phyloP scores from a whole-genome alignment of 768 basidiomycete species.

The Trametes meyenii region DNA sequence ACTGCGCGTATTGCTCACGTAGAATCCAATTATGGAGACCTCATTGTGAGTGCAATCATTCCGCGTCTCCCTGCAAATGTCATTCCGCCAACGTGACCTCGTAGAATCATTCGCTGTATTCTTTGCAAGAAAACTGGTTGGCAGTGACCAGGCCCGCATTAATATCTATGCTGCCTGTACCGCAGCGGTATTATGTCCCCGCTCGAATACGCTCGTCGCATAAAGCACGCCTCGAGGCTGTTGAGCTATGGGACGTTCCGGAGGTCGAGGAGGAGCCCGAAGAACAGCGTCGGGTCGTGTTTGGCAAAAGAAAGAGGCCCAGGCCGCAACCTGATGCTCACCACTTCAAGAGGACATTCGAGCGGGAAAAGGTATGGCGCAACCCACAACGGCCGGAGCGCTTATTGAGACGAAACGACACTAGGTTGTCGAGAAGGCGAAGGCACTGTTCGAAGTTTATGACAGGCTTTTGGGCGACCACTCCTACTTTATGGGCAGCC shows the following conservation, averaged over 20 bases:
- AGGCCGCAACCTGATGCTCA: conserved; percentile 38
- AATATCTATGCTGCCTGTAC: conserved; percentile 59
- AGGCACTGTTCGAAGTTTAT: conserved; percentile 59
- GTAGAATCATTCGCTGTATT: conserved; percentile 68
- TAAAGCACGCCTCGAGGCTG: conserved; percentile 58
- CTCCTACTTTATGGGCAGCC: conserved; percentile 42
- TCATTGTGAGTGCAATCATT: conserved; percentile 56
- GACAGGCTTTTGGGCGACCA: conserved; percentile 53
- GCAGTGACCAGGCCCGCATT: conserved; percentile 57
- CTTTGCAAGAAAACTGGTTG: conserved; percentile 63
- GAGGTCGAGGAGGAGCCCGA: conserved; percentile 45
- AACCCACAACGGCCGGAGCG: background rate
- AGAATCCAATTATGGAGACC: conserved; percentile 66
- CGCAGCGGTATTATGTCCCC: conserved; percentile 77
- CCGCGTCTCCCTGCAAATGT: background rate
- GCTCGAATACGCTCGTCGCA: conserved; percentile 59
- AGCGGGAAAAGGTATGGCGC: conserved; percentile 58
- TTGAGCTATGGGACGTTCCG: conserved; percentile 61
- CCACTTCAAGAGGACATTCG: conserved; percentile 58
- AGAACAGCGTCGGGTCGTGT: conserved; percentile 41
- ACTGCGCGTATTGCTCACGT: conserved; percentile 69
- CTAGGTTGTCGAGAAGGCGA: conserved; percentile 64
- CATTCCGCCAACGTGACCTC: conserved; percentile 10
- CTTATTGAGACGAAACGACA: background rate
- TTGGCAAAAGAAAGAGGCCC: conserved; percentile 36